phyloP scores from a whole-genome alignment of 176 grass and related monocot species.

The Triticum monococcum region DNA sequence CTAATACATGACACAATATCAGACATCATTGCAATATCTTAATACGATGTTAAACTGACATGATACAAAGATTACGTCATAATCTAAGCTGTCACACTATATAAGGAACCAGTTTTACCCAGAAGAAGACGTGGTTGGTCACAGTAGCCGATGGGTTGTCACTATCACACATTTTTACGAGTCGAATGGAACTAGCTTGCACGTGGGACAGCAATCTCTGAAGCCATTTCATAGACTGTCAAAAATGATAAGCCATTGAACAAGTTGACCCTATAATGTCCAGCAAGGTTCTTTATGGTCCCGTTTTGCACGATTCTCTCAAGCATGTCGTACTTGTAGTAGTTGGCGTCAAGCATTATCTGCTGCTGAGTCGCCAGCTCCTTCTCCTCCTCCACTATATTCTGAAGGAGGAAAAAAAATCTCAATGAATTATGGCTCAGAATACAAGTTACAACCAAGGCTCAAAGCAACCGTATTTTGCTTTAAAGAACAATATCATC shows the following conservation, averaged over 20 bases:
- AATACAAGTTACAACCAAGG: background rate
- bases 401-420: slow-evolving; percentile 17
- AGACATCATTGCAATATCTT: background rate
- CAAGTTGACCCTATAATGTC: slow-evolving; percentile 43
- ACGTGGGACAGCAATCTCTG: background rate
- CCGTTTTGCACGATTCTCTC: slow-evolving; percentile 38
- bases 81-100: background rate
- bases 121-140: background rate
- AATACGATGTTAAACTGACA: background rate
- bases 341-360: slow-evolving; percentile 38
- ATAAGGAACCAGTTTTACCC: background rate
- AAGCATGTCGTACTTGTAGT: slow-evolving; percentile 51
- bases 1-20: background rate
- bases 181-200: background rate
- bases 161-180: background rate
- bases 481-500: background rate
- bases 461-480: background rate
- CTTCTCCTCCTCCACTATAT: slow-evolving; percentile 53
- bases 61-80: background rate
- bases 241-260: slow-evolving; percentile 21
- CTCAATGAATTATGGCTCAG: background rate
- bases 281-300: slow-evolving; percentile 25
- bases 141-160: background rate
- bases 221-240: background rate
- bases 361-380: slow-evolving; percentile 53